Conservation (phyloP, 2,329 filamentous ascomycete species). For the Beauveria sp. region DNA sequence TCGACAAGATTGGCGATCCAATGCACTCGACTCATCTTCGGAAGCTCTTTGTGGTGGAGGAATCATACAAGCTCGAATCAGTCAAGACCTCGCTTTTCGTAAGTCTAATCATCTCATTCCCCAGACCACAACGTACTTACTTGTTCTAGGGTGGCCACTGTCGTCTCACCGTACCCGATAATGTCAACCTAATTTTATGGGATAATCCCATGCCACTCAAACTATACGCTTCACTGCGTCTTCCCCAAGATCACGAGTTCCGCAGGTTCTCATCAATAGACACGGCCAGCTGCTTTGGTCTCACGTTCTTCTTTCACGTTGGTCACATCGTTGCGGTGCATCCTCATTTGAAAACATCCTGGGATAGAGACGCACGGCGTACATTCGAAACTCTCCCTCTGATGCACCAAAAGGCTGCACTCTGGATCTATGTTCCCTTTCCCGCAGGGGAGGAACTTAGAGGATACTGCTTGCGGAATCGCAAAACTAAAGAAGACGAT, state of each 20-base stretch:
- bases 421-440: slow-evolving; percentile 6
- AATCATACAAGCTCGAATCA: neutral
- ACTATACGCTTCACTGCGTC: neutral
- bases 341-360: neutral
- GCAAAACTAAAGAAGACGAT: neutral
- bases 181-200: neutral
- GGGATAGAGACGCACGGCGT: neutral
- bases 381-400: slow-evolving; percentile 3
- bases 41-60: neutral
- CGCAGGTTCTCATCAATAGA: neutral
- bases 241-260: neutral
- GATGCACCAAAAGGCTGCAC: neutral
- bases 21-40: neutral
- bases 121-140: neutral
- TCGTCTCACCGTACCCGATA: neutral
- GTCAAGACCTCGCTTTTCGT: neutral
- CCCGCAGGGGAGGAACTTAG: neutral
- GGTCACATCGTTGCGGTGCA: slow-evolving; percentile 2
- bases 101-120: neutral
- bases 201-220: slow-evolving; percentile 1
- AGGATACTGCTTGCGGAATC: neutral
- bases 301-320: slow-evolving; percentile 3
- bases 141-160: neutral
- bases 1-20: neutral
- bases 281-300: neutral